Evolutionary conservation across 352 stramenopile species (phyloP), one percentile per base, ranked within the genome.

Genomic region (Phytophthora citricola): DNA sequence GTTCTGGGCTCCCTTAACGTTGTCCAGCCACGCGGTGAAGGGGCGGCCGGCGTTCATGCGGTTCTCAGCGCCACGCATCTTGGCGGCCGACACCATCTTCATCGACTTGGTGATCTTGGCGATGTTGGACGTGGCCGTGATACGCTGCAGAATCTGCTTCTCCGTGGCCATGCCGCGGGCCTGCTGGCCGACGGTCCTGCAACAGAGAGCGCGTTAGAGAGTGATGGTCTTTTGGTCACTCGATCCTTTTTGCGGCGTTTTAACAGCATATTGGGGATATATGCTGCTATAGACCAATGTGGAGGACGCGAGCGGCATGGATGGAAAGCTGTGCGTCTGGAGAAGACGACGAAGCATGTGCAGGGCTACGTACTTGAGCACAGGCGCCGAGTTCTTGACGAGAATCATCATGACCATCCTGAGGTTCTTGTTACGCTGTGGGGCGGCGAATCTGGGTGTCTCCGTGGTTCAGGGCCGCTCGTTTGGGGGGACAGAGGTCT

Each of bases 91-190:
- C 78, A 99, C 98, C 97, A 99, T 99, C 85, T 99, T 99, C 97
- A 99, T 99, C 54, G 97, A 99, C 81, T 97, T 97, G 49, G 98
- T 99, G 85, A 99, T 99, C 90, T 99, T 99, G 70, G 94, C 89
- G 63, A 99, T 99, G 90, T 99, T 99, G 68, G 98, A 98, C 32
- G 98, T 99, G 20, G 97, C 97, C 59, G 89, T 87, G 71, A 99
- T 99, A 75, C 98, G 96, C 83, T 98, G 98, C 60, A 92, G 91
- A 89, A 93, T 98, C 82, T 99, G 97, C 89, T 99, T 99, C 76
- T 99, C 97, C 52, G 97, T 99, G 62, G 96, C 97, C 97, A 99
- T 99, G 71, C 96, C 94, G 91, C 97, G 94, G 46, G 83, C 75
- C 63, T 92, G 83, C 64, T 90, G 81, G 66, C 85, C 83, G 51